phyloP scores from a whole-genome alignment of 768 basidiomycete genomes.

The Mycena latifolia region DNA sequence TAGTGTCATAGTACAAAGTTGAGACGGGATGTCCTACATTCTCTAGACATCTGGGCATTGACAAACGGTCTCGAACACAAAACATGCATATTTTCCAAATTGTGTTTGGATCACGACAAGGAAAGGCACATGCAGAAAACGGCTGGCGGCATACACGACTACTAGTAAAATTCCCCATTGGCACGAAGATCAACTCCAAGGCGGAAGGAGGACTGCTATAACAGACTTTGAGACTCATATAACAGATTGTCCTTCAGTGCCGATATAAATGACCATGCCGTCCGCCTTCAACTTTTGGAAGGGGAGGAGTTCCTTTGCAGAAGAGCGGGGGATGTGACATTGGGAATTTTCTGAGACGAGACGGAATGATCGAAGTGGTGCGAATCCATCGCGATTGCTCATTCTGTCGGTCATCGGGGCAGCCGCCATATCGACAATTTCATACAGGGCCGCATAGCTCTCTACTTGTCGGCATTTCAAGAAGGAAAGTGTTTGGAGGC shows the following conservation, averaged over 20 bases:
- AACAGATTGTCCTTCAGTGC: neutral
- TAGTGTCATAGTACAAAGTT: no score
- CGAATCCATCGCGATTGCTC: neutral
- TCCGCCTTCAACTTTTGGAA: neutral
- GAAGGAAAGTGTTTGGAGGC: constrained; percentile 13
- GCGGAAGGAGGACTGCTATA: neutral
- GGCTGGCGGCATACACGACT: no score
- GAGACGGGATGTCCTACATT: no score
- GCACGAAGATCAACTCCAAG: neutral
- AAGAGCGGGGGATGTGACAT: no score
- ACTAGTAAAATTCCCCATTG: no score
- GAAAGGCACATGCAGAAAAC: no score
- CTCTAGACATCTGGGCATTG: no score
- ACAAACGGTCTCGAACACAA: no score
- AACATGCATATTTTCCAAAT: no score
- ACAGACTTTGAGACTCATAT: neutral
- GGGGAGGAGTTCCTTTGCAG: neutral
- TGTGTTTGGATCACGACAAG: no score
- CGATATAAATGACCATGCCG: neutral
- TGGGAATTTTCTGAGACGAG: neutral
- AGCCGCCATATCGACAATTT: neutral
- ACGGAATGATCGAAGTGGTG: constrained; percentile 12
- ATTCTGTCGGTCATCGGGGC: neutral
- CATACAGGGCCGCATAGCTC: neutral
- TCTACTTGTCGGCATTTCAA: neutral